Evolutionary conservation across 257 asterid species (phyloP), one percentile per base, ranked within the genome.

Genomic region (Penstemon newberryi): DNA sequence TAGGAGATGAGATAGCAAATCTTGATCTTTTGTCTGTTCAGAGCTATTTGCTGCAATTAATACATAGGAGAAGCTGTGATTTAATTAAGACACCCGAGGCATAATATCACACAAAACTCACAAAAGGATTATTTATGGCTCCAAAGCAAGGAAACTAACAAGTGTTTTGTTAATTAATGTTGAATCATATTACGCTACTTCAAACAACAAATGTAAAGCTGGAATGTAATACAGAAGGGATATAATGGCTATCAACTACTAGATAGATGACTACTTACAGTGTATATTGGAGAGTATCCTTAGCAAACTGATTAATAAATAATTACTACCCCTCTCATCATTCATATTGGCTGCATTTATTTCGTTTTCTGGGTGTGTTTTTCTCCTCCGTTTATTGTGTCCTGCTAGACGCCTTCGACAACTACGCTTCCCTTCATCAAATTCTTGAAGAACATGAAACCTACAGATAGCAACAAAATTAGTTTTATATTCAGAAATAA

Each of bases 401-500:
- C 98, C 97, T 13, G 98, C 98, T 62, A 90, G 79, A 69, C 97
- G 96, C 78, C 95, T 86, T 8, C 97, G 95, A 66, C 97, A 90
- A 80, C 98, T 92, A 61, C 97, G 75, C 79, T 86, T 92, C 72
- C 91, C 98, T 83, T 92, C 98, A 76, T 90, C 98, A 76, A 90
- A 92, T 79, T 92, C 98, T 80, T 85, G 83, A 69, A 92, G 95
- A 81, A 73, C 67, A 62, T 92, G 98, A 79, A 92, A 92, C 91
- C 98, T 90, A 72, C 78, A 66, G 25, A 75, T 9, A 25, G 38
- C 33, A 42, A n/a, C 42, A n/a, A 39, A 45, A 46, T 44, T 8
- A 6, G 8, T 18, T 49, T 53, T 33, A 66, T 51, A 55, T 8
- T 33, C 67, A 54, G 10, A 52, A 60, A 63, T 13, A 0, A 54